phyloP scores from a whole-genome alignment of 129 eudicot genomes.

The Chrysanthemum seticuspe region DNA sequence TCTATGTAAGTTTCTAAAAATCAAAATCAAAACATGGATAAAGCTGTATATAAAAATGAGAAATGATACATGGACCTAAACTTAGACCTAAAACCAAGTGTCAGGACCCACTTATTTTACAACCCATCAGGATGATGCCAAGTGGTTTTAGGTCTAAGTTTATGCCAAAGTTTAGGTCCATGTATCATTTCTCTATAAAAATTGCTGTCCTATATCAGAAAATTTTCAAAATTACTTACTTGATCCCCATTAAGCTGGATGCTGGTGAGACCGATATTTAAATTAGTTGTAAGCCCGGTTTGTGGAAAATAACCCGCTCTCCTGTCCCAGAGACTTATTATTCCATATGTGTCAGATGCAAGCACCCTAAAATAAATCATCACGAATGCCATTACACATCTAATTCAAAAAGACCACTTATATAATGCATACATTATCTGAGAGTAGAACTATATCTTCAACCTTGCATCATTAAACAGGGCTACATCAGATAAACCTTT shows the following conservation, averaged over 20 bases:
- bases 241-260: constrained; percentile 75
- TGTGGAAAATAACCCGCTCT: constrained; percentile 69
- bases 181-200: too few species aligned
- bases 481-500: constrained; percentile 79
- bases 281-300: constrained; percentile 60
- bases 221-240: constrained; percentile 35
- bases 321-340: constrained; percentile 86
- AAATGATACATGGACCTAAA: too few species aligned
- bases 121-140: too few species aligned
- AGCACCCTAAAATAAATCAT: constrained; percentile 56
- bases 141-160: too few species aligned
- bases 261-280: constrained; percentile 57
- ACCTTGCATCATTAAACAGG: constrained; percentile 68
- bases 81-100: too few species aligned
- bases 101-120: too few species aligned
- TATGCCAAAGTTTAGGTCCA: too few species aligned
- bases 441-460: not conserved
- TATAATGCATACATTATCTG: not conserved
- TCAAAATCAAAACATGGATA: constrained; percentile 14
- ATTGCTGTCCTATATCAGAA: not conserved
- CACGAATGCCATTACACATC: not conserved
- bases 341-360: constrained; percentile 76
- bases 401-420: not conserved
- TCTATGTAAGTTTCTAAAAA: not conserved
- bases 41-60: not conserved